Evolutionary conservation across 768 basidiomycete genomes (phyloP), one percentile per base, ranked within the genome.

Genomic region (Russula compacta): DNA sequence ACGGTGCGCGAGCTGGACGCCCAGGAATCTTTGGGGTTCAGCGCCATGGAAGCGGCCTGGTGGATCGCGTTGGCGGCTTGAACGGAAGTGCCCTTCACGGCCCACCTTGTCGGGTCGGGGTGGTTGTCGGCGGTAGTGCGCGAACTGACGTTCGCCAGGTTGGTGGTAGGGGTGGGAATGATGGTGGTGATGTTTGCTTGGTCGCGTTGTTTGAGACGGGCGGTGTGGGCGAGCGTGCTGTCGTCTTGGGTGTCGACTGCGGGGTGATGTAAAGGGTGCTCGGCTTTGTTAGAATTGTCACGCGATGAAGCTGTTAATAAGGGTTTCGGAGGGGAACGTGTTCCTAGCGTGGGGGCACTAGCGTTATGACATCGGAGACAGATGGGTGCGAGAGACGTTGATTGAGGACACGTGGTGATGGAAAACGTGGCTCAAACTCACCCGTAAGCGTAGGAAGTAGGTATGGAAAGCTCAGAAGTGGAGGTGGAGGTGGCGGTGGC

Each of bases 51-150:
- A 29, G 81, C 87, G 19, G 91, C 92, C 71, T 86, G 83, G 66
- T 78, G 76, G 69, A 94, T 88, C 35, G 91, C 92, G 67, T 82
- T 81, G 10, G 90, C 92, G 68, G 92, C 86, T 73, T 90, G 88
- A 53, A 93, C 92, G 19, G 89, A 86, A 48, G 92, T 93, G 73
- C 90, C 89, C 68, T 87, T 87, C 61, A 89, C 82, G 60, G 71
- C 70, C 86, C 86, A 88, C 78, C 78, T 83, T 67, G 83, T 79
- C 44, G 89, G 89, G 54, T 84, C 77, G 14, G 72, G 73, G n/a
- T 79, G 79, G 15, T 75, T 73, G 49, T 35, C 17, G n/a, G 73
- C 71, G 56, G 68, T 52, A 35, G 67, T 64, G 64, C 74, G 70
- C 14, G 72, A 63, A 56, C 67, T 66, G 59, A 66, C 56, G 53